Conservation (phyloP, 164 flowering plant species). For the Nymphaea thermarum region DNA sequence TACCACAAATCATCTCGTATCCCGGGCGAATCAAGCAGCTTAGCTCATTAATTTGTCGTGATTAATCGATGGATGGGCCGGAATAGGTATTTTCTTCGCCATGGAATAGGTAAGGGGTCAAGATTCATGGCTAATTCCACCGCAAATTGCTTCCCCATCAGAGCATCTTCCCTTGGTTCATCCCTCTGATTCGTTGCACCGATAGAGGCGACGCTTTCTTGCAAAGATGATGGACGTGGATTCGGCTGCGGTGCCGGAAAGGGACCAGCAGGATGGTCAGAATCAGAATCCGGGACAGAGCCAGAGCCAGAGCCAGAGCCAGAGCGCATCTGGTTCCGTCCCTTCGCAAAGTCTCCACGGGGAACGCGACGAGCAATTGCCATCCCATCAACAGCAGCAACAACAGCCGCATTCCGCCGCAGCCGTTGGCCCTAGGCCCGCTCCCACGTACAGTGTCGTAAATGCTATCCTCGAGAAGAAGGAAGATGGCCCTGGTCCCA, state of each 20-base stretch:
- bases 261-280: slow-evolving; percentile 41
- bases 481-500: slow-evolving; percentile 93
- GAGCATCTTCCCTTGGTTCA: background rate
- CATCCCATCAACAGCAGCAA: slow-evolving; percentile 10
- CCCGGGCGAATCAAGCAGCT: background rate
- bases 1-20: background rate
- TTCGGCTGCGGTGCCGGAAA: slow-evolving; percentile 43
- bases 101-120: background rate
- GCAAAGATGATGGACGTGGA: slow-evolving; percentile 40
- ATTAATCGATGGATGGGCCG: background rate
- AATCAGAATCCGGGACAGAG: slow-evolving; percentile 4
- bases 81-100: background rate
- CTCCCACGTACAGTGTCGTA: slow-evolving; percentile 78
- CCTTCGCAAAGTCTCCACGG: slow-evolving; percentile 1
- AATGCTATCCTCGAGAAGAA: slow-evolving; percentile 79
- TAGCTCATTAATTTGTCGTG: background rate
- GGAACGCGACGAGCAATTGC: slow-evolving; percentile 3
- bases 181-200: background rate
- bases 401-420: slow-evolving; percentile 24
- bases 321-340: slow-evolving; percentile 2
- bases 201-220: background rate
- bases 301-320: slow-evolving; percentile 3
- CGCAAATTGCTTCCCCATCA: background rate
- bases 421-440: slow-evolving; percentile 74
- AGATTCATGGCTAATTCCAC: background rate